Evolutionary conservation across 2,329 filamentous ascomycete species (phyloP).

Genomic region (Chrysoporthe deuterocubensis): DNA sequence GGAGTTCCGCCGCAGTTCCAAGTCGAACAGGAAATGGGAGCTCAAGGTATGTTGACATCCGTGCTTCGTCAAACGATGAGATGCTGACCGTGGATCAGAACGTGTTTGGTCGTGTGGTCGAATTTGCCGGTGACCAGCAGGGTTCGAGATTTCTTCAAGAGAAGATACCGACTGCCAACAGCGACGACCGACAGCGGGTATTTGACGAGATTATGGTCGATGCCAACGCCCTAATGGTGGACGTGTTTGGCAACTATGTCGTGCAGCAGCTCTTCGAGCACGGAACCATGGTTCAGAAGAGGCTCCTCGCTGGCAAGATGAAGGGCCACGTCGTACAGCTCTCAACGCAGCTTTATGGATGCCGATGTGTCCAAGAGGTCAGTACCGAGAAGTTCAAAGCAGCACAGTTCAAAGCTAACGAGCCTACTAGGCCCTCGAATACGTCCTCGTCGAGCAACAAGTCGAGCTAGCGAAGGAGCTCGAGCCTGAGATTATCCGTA

Average conservation of each 20-base stretch:
- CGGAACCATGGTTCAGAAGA: constrained; percentile 92
- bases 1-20: constrained; percentile 77
- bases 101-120: constrained; percentile 84
- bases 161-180: constrained; percentile 90
- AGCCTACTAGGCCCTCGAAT: constrained; percentile 73
- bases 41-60: constrained; percentile 62
- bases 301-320: constrained; percentile 83
- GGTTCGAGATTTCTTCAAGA: constrained; percentile 95
- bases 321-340: constrained; percentile 79
- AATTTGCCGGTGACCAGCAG: constrained; percentile 95
- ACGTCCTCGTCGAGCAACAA: constrained; percentile 92
- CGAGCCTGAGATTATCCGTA: constrained; percentile 72
- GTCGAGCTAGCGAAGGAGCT: constrained; percentile 82
- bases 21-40: constrained; percentile 75
- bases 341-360: constrained; percentile 89
- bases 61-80: background rate
- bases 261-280: constrained; percentile 98
- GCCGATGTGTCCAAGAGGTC: constrained; percentile 93
- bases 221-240: constrained; percentile 86
- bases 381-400: constrained; percentile 30
- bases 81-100: constrained; percentile 53
- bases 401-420: constrained; percentile 20
- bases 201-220: constrained; percentile 88
- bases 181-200: constrained; percentile 90
- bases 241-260: constrained; percentile 98